Conservation (phyloP, 495 filamentous ascomycete species). For the Cetradonia linearis region DNA sequence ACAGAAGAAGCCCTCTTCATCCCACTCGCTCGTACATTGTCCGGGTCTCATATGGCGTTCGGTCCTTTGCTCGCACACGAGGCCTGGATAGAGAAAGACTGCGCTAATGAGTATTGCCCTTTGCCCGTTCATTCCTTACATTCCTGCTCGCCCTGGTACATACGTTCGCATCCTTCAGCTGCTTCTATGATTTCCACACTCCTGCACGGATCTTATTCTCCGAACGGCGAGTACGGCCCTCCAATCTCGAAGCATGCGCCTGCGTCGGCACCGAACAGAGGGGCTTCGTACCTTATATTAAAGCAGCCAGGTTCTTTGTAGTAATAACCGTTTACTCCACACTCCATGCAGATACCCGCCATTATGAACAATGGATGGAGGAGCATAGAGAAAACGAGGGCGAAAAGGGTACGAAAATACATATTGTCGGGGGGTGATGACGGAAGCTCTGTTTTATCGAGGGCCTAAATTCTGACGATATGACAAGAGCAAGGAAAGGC, state of each 20-base stretch:
- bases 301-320: not conserved
- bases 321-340: not conserved
- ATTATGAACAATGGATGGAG: not conserved
- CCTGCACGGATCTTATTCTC: not conserved
- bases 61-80: not conserved
- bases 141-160: not conserved
- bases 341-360: not conserved
- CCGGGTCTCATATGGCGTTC: not conserved
- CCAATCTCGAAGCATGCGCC: constrained; percentile 1
- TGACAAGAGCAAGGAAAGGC: not conserved
- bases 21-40: not conserved
- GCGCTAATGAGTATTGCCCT: not conserved
- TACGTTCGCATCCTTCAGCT: not conserved
- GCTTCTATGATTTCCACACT: not conserved
- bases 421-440: not conserved
- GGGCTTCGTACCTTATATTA: not conserved
- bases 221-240: not conserved
- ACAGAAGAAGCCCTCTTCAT: not conserved
- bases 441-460: not conserved
- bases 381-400: not conserved
- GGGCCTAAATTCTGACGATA: not conserved
- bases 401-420: not conserved
- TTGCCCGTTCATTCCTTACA: not conserved
- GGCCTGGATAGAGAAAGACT: not conserved
- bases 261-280: not conserved